A percentile compares a stretch with the other conserved stretches of the same genome.
phyloP scores from a whole-genome alignment of 768 basidiomycete genomes.

The Hericium erinaceus region DNA sequence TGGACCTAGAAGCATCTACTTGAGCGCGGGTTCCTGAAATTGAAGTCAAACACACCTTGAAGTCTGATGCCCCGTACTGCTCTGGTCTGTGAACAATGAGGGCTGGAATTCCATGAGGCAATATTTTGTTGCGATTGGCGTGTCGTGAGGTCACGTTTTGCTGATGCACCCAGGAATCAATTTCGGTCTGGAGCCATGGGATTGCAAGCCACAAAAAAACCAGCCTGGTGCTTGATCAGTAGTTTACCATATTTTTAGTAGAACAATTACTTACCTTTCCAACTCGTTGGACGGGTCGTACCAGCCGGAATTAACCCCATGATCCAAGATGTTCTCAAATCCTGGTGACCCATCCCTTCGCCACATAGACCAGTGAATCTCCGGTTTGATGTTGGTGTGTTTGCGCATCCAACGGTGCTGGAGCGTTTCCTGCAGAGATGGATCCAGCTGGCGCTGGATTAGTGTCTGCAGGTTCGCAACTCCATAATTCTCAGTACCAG shows the following conservation, averaged over 20 bases:
- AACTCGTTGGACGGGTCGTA: background rate
- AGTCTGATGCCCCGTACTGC: background rate
- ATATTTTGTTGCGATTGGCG: slow-evolving; percentile 24
- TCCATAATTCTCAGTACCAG: slow-evolving; percentile 32
- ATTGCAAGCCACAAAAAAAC: slow-evolving; percentile 33
- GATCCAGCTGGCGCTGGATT: slow-evolving; percentile 31
- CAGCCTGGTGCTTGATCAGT: slow-evolving; percentile 18
- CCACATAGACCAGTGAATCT: slow-evolving; percentile 17
- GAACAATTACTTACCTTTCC: background rate
- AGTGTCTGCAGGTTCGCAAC: slow-evolving; percentile 36
- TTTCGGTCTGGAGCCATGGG: slow-evolving; percentile 31
- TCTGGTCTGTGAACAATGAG: slow-evolving; percentile 22
- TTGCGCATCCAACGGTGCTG: slow-evolving; percentile 31
- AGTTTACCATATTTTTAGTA: too few relatives aligned
- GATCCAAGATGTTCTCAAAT: slow-evolving; percentile 11
- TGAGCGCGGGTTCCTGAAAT: background rate
- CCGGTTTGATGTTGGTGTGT: slow-evolving; percentile 18
- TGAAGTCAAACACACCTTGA: background rate
- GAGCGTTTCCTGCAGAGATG: slow-evolving; percentile 24
- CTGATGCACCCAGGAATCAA: slow-evolving; percentile 21
- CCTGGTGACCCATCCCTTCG: slow-evolving; percentile 8
- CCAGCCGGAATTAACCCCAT: slow-evolving; percentile 1
- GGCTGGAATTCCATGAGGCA: slow-evolving; percentile 31
- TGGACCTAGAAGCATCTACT: slow-evolving; percentile 15
- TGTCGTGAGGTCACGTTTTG: slow-evolving; percentile 19